phyloP scores from a whole-genome alignment of 495 filamentous ascomycete genomes.

The Durotheca rogersii region DNA sequence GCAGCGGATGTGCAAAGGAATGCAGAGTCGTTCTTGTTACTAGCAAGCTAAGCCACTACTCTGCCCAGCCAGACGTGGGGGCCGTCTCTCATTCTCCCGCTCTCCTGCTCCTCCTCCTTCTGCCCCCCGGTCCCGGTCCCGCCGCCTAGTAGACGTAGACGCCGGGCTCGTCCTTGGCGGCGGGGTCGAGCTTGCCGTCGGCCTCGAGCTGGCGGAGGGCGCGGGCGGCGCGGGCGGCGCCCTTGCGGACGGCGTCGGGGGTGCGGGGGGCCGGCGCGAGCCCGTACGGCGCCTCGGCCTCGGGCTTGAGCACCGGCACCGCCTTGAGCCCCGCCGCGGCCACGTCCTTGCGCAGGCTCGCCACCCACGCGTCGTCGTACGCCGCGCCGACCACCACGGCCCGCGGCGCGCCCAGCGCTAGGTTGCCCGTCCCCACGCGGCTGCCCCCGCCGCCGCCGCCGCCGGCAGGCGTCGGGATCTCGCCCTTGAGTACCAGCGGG shows the following conservation, averaged over 20 bases:
- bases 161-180: slow-evolving; percentile 8
- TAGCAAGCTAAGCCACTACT: too few species aligned
- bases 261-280: too few species aligned
- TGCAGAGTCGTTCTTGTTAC: too few species aligned
- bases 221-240: slow-evolving; percentile 3
- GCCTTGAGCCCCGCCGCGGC: not conserved
- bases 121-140: too few species aligned
- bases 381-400: slow-evolving; percentile 2
- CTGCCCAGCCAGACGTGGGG: too few species aligned
- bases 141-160: slow-evolving; percentile 17
- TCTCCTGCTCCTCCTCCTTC: too few species aligned
- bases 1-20: too few species aligned
- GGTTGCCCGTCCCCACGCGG: slow-evolving; percentile 5
- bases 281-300: not conserved
- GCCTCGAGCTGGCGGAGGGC: slow-evolving; percentile 15
- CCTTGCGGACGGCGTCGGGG: not conserved
- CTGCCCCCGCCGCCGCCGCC: not conserved
- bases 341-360: slow-evolving; percentile 3
- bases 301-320: slow-evolving; percentile 18
- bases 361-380: slow-evolving; percentile 20
- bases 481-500: slow-evolving; percentile 13
- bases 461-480: slow-evolving; percentile 3
- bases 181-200: slow-evolving; percentile 27
- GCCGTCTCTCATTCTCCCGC: too few species aligned
- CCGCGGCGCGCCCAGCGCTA: slow-evolving; percentile 4